These are phyloP conservation scores for Rhodotorula sp. DNA, from an alignment of 1,284 basidiomycete species.

Conservation along the genomic window DNA sequence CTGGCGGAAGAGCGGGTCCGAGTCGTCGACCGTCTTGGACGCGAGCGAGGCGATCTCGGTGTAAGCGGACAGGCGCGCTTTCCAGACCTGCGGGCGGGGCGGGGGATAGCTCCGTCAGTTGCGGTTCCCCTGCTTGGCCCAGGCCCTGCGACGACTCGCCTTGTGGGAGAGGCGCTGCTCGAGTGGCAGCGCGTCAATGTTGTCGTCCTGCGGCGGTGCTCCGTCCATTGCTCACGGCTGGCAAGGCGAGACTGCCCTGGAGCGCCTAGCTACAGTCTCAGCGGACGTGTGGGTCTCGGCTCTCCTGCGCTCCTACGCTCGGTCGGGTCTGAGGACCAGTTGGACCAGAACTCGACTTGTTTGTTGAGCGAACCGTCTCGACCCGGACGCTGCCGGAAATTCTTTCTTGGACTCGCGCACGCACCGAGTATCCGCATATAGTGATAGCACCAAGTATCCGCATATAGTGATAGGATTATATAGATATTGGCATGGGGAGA, in stretches of 20 bases:
- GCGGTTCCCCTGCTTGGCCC: background rate
- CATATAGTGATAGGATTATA: background rate
- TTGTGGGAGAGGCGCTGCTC: slow-evolving; percentile 84
- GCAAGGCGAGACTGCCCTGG: background rate
- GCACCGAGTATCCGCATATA: background rate
- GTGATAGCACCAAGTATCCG: background rate
- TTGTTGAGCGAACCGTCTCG: slow-evolving; percentile 2
- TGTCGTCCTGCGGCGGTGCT: slow-evolving; percentile 82
- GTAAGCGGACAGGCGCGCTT: slow-evolving; percentile 91
- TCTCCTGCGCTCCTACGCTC: too few species aligned
- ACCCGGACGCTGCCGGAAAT: background rate
- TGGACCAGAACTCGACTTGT: background rate
- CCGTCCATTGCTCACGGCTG: slow-evolving; percentile 23
- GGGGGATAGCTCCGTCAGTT: background rate
- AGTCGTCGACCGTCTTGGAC: slow-evolving; percentile 81
- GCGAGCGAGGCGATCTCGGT: slow-evolving; percentile 82
- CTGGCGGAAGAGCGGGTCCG: slow-evolving; percentile 82
- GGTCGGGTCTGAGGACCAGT: background rate
- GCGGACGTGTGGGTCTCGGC: too few species aligned
- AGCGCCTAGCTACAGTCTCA: too few species aligned
- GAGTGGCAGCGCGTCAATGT: slow-evolving; percentile 79
- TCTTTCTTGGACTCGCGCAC: background rate
- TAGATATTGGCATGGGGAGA: too few species aligned
- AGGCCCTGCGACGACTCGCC: slow-evolving; percentile 57
- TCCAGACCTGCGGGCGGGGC: slow-evolving; percentile 71